These are phyloP conservation scores for Pseudomassariella vexata DNA, from an alignment of 2,329 filamentous ascomycete genomes.

Conservation along the genomic window DNA sequence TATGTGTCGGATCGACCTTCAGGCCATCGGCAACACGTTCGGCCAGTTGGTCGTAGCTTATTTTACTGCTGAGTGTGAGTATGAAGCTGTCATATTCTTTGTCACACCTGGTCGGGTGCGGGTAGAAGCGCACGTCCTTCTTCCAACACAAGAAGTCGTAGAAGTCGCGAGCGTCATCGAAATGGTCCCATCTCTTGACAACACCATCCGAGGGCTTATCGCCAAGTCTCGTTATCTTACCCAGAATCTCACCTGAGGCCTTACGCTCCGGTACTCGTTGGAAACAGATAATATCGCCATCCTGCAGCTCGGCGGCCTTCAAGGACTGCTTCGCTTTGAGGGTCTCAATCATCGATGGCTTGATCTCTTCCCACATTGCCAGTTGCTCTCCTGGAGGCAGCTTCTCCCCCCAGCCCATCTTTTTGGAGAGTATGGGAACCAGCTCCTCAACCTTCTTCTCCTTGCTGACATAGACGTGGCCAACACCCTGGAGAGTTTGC, in stretches of 20 bases:
- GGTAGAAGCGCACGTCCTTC: conserved; percentile 71
- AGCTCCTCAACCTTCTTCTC: conserved; percentile 86
- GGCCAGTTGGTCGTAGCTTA: conserved; percentile 81
- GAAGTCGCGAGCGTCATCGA: conserved; percentile 73
- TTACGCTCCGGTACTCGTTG: conserved; percentile 58
- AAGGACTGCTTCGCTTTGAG: conserved; percentile 89
- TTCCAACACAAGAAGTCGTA: conserved; percentile 92
- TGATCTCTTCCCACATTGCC: conserved; percentile 93
- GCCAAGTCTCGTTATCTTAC: conserved; percentile 31
- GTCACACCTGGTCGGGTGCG: conserved; percentile 54
- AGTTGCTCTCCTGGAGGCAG: conserved; percentile 56
- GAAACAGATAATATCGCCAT: conserved; percentile 95
- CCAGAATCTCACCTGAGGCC: conserved; percentile 29
- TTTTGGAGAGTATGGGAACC: conserved; percentile 67
- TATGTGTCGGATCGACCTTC: conserved; percentile 72
- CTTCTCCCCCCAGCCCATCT: conserved; percentile 82
- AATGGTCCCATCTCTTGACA: conserved; percentile 41
- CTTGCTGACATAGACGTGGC: conserved; percentile 81
- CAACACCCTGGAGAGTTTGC: conserved; percentile 70
- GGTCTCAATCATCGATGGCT: conserved; percentile 92
- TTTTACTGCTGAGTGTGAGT: conserved; percentile 77
- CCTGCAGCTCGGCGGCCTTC: conserved; percentile 87
- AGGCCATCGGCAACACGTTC: conserved; percentile 77
- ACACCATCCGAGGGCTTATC: conserved; percentile 32
- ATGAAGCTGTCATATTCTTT: conserved; percentile 61